A percentile compares a stretch with the other conserved stretches of the same genome.
Evolutionary conservation across 192 early-diverging fungal species (phyloP).

Genomic region (Powellomyces hirtus): DNA sequence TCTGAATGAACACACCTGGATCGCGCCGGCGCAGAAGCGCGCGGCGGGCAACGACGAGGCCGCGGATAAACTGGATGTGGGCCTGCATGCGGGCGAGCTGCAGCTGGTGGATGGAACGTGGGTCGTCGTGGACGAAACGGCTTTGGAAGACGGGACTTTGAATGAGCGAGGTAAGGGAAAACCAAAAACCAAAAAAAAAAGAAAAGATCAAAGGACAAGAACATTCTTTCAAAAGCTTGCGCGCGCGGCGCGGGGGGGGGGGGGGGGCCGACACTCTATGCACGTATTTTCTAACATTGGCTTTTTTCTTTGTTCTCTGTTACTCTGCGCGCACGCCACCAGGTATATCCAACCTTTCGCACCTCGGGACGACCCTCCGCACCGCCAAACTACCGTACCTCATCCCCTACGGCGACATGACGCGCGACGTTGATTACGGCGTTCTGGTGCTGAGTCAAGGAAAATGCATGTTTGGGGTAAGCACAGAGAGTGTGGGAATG

Average conservation of each 20-base stretch:
- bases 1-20: slow-evolving; percentile 26
- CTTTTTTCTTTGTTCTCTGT: slow-evolving; percentile 12
- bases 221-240: too few relatives aligned
- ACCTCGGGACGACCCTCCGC: slow-evolving; percentile 22
- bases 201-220: too few relatives aligned
- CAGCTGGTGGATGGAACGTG: slow-evolving; percentile 32
- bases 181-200: too few relatives aligned
- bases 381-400: slow-evolving; percentile 35
- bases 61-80: slow-evolving; percentile 11
- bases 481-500: not conserved
- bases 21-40: slow-evolving; percentile 7
- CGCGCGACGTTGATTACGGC: slow-evolving; percentile 17
- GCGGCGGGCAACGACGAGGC: not conserved
- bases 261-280: too few relatives aligned
- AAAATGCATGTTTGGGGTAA: slow-evolving; percentile 37
- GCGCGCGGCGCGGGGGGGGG: too few relatives aligned
- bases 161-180: slow-evolving; percentile 40
- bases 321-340: too few relatives aligned
- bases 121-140: slow-evolving; percentile 34
- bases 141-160: slow-evolving; percentile 30
- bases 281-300: not conserved
- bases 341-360: slow-evolving; percentile 33
- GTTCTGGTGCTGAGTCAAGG: slow-evolving; percentile 28
- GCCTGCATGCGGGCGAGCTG: slow-evolving; percentile 28
- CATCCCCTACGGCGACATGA: slow-evolving; percentile 25